Percentiles rank a stretch among this genome's conserved stretches.
Conservation (phyloP, 2,329 filamentous ascomycete genomes). For the Scedosporium boydii region DNA sequence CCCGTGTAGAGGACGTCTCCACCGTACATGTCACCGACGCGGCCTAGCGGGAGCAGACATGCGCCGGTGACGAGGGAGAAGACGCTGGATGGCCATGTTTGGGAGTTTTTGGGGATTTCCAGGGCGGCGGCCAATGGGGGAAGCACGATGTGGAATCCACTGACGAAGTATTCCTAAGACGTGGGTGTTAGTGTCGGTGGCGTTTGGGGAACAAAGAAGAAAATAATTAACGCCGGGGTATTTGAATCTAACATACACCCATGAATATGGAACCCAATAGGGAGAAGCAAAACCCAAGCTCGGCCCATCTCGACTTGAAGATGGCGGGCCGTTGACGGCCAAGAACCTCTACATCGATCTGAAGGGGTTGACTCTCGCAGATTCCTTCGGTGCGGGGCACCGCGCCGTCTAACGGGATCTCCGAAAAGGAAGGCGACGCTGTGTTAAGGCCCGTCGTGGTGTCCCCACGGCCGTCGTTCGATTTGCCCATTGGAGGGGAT, state of each 20-base stretch:
- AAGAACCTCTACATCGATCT: constrained; percentile 43
- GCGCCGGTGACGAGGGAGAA: constrained; percentile 48
- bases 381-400: background rate
- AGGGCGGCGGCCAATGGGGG: constrained; percentile 55
- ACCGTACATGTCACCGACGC: constrained; percentile 53
- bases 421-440: background rate
- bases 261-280: constrained; percentile 55
- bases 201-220: background rate
- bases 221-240: background rate
- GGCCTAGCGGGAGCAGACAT: constrained; percentile 55
- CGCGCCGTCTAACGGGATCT: background rate
- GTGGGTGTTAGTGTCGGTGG: constrained; percentile 6
- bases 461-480: background rate
- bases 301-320: constrained; percentile 43
- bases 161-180: constrained; percentile 11
- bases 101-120: constrained; percentile 49
- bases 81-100: constrained; percentile 56
- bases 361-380: background rate
- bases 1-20: constrained; percentile 49
- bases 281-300: constrained; percentile 53
- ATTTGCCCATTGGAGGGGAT: background rate
- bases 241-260: constrained; percentile 1
- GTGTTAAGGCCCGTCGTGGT: background rate
- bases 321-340: constrained; percentile 51
- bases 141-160: constrained; percentile 35